Conservation (phyloP, 495 filamentous ascomycete species). For the Hypoxylon trugodes region DNA sequence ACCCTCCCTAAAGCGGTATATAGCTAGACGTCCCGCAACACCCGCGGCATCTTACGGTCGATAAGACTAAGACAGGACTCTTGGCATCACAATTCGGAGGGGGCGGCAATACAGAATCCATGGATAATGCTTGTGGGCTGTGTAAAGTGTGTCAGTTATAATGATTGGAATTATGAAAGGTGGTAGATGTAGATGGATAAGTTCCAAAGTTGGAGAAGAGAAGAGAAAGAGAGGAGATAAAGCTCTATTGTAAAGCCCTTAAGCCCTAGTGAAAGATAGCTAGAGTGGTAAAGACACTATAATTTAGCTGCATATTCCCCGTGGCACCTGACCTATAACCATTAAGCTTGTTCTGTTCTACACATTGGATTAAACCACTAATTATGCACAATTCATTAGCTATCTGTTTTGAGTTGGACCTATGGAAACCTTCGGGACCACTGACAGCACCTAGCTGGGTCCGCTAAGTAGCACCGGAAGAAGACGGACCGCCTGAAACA, state of each 20-base stretch:
- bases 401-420: conserved; percentile 12
- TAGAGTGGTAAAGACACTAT: conserved; percentile 5
- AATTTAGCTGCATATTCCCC: conserved; percentile 5
- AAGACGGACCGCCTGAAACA: conserved; percentile 20
- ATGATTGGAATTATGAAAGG: too few species aligned
- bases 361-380: too few species aligned
- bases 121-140: too few species aligned
- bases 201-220: too few species aligned
- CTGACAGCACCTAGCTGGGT: neutral
- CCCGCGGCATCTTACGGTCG: neutral
- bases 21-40: neutral
- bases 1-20: conserved; percentile 15
- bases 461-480: conserved; percentile 13
- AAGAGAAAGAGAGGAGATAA: too few species aligned
- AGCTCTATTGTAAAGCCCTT: too few species aligned
- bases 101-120: too few species aligned
- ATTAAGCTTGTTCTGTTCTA: neutral
- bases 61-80: conserved; percentile 20
- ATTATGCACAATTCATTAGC: too few species aligned
- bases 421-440: neutral
- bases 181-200: too few species aligned
- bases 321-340: conserved; percentile 25
- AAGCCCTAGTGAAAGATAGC: conserved; percentile 11
- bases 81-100: conserved; percentile 15
- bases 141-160: too few species aligned